phyloP scores from a whole-genome alignment of 2,329 filamentous ascomycete genomes.

The Aureobasidium sp. region DNA sequence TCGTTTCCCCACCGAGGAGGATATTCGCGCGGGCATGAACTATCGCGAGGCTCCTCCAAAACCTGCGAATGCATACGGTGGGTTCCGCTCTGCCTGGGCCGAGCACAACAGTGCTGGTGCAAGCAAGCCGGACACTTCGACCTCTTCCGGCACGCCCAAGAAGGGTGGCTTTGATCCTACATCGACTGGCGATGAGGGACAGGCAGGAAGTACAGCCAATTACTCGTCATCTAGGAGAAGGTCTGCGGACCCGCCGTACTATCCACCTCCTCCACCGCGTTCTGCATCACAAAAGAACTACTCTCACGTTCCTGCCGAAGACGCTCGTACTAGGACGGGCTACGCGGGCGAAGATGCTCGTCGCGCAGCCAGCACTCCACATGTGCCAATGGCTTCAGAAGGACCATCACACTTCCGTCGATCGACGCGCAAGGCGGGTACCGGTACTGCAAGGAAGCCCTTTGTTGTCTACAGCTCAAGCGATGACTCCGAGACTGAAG shows the following conservation, averaged over 20 bases:
- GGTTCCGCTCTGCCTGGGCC: constrained; percentile 27
- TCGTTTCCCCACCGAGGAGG: constrained; percentile 28
- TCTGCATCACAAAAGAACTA: constrained; percentile 20
- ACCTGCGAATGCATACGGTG: constrained; percentile 13
- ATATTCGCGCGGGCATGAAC: constrained; percentile 28
- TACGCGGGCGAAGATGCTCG: constrained; percentile 46
- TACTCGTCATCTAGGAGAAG: constrained; percentile 12
- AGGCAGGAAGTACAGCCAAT: constrained; percentile 40
- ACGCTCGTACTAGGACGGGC: constrained; percentile 41
- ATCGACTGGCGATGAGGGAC: constrained; percentile 51
- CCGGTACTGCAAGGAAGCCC: constrained; percentile 13
- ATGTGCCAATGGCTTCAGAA: not conserved
- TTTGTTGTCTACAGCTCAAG: constrained; percentile 20
- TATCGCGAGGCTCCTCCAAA: constrained; percentile 20
- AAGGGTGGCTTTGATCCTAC: constrained; percentile 50
- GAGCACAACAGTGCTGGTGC: constrained; percentile 21
- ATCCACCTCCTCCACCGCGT: constrained; percentile 9
- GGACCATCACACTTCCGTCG: not conserved
- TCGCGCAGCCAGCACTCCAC: constrained; percentile 22
- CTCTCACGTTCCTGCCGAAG: constrained; percentile 37
- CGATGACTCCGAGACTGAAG: constrained; percentile 17
- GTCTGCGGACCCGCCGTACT: constrained; percentile 9
- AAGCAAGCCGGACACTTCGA: constrained; percentile 21
- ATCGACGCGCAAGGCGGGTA: constrained; percentile 5
- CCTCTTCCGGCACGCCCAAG: constrained; percentile 37